Base-by-base conservation (phyloP, 2,329 filamentous ascomycete genomes). In the Aureobasidium sp. region DNA sequence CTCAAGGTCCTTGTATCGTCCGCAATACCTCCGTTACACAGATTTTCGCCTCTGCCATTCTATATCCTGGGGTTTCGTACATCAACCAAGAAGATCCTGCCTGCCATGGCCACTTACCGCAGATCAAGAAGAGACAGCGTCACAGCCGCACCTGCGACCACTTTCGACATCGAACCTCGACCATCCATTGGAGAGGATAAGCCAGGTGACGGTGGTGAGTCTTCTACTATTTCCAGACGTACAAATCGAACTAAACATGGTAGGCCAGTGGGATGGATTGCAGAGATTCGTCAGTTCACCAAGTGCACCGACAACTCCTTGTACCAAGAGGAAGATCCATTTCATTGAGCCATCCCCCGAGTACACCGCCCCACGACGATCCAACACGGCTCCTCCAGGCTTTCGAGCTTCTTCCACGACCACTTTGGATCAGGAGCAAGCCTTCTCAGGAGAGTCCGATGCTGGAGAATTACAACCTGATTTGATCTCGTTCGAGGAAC, bases 271-370 rank as follows among this genome's bases (percentile, higher is more conserved):
- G 47, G 33, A 40, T 10, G 38, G n/a, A 7, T 37, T 45, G 29
- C 47, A 60, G n/a, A 29, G 13, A 10, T 35, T 46, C 23, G 17
- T 47, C 38, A 47, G 49, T 10, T 50, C 35, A 23, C 58, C 58
- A 27, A 60, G 58, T 10, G 58, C 35, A 7, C 58, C 58, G 19
- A 46, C 47, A 13, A 60, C 58, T 2, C 58, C 58, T 4, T 35
- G 45, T 19, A 47, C 45, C 9, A 65, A 61, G 37, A 65, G 64
- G 42, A 62, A 57, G 31, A 57, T 59, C 1, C 63, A 63, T 37
- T 66, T 66, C 35, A 60, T 47, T 15, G 64, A 66, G 33, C 60
- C 61, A 11, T 29, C 61, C 0, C 38, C 57, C 3, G 57, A 46
- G 10, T 35, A 60, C 19, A 6, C 59, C 31, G 23, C 38, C 4